These are phyloP conservation scores for Drechslerella stenobrocha DNA, from an alignment of 2,329 filamentous ascomycete genomes.

Conservation along the genomic window DNA sequence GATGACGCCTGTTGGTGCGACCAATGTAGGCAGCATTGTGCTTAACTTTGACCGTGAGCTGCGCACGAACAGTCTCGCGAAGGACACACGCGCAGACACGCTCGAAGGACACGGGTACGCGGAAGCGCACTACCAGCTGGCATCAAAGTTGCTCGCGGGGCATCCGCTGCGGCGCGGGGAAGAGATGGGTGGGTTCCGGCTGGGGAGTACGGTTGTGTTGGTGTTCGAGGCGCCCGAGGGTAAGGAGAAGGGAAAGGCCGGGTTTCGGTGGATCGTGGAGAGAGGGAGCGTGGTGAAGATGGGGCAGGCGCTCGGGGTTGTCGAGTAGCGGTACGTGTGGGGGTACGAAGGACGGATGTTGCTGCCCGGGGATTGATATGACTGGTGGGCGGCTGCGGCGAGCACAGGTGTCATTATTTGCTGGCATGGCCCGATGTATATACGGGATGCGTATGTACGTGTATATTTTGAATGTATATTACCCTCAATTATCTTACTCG, in stretches of 20 bases:
- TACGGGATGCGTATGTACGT: no score
- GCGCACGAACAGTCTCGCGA: slow-evolving; percentile 86
- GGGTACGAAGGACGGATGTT: background rate
- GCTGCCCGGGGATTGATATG: background rate
- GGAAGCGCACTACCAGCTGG: slow-evolving; percentile 82
- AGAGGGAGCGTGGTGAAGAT: slow-evolving; percentile 87
- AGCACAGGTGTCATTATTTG: no score
- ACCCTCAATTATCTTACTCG: no score
- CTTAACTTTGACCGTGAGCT: slow-evolving; percentile 96
- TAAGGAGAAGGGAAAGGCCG: slow-evolving; percentile 64
- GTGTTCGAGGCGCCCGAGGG: slow-evolving; percentile 90
- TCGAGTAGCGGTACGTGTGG: slow-evolving; percentile 60
- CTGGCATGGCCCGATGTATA: no score
- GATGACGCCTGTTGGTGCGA: slow-evolving; percentile 92
- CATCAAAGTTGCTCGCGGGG: slow-evolving; percentile 76
- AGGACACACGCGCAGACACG: slow-evolving; percentile 85
- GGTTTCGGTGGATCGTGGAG: slow-evolving; percentile 83
- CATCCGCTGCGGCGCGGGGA: slow-evolving; percentile 83
- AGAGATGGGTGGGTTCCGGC: slow-evolving; percentile 97
- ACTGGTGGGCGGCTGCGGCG: background rate
- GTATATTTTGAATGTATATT: no score
- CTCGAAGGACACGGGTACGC: slow-evolving; percentile 87
- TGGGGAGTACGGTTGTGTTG: slow-evolving; percentile 91
- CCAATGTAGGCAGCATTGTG: slow-evolving; percentile 94
- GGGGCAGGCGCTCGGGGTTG: slow-evolving; percentile 79